Percentiles rank a stretch among this genome's conserved stretches.
phyloP scores from a whole-genome alignment of 2,329 filamentous ascomycete species.

The Verticillium alfalfae region DNA sequence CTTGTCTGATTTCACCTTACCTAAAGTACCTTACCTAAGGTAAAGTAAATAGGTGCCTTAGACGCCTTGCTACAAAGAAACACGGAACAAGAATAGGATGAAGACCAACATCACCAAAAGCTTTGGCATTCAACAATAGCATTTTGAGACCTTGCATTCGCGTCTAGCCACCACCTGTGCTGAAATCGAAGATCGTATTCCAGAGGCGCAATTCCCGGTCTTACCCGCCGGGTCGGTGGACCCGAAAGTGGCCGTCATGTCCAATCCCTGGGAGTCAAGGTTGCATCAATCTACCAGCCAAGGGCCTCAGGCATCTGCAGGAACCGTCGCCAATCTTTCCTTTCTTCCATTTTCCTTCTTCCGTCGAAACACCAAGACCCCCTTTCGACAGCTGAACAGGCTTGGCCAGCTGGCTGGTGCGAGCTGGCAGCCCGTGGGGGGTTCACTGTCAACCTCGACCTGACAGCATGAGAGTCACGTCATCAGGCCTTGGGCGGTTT shows the following conservation, averaged over 20 bases:
- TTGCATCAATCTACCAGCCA: not conserved
- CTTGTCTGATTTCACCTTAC: no score
- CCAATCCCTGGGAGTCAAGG: not conserved
- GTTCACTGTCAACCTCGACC: not conserved
- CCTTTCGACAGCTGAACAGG: not conserved
- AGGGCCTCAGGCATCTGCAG: conserved; percentile 8
- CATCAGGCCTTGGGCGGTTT: not conserved
- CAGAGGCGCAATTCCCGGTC: not conserved
- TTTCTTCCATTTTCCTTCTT: not conserved
- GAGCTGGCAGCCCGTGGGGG: not conserved
- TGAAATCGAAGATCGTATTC: not conserved
- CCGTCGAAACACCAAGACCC: not conserved
- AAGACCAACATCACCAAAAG: not conserved
- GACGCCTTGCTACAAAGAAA: not conserved
- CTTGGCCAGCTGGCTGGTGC: not conserved
- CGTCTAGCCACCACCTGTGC: not conserved
- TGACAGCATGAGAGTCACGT: not conserved
- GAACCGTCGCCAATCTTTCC: not conserved
- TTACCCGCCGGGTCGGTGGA: not conserved
- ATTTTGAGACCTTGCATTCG: not conserved
- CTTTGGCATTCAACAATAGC: not conserved
- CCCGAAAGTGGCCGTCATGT: not conserved
- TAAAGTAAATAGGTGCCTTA: no score
- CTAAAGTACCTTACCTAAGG: no score
- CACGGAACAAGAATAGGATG: not conserved